These are phyloP conservation scores for Aspergillus bombycis DNA, from an alignment of 2,329 filamentous ascomycete genomes.

Conservation along the genomic window DNA sequence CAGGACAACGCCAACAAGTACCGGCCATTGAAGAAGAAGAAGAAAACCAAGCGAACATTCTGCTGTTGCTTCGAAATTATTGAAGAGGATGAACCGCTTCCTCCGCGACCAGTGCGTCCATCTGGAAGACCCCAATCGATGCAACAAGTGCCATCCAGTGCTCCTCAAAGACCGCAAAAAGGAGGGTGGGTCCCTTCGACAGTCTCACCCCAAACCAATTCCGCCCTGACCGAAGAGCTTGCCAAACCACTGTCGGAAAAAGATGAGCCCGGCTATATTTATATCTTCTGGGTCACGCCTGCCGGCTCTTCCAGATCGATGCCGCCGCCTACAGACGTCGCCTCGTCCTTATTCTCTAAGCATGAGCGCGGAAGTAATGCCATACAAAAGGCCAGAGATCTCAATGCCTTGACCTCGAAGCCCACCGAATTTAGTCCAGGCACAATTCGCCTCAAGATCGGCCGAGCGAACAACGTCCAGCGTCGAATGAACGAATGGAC, in stretches of 20 bases:
- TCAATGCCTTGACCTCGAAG: slow-evolving; percentile 35
- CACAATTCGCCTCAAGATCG: slow-evolving; percentile 69
- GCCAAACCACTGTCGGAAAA: slow-evolving; percentile 71
- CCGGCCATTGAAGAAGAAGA: slow-evolving; percentile 21
- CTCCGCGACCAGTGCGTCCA: slow-evolving; percentile 24
- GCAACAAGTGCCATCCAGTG: slow-evolving; percentile 13
- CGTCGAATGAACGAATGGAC: slow-evolving; percentile 91
- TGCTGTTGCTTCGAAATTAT: slow-evolving; percentile 41
- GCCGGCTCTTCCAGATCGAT: slow-evolving; percentile 52
- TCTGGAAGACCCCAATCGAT: slow-evolving; percentile 8
- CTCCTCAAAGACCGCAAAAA: slow-evolving; percentile 34
- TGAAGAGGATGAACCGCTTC: slow-evolving; percentile 31
- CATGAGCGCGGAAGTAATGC: slow-evolving; percentile 39
- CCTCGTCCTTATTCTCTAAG: slow-evolving; percentile 62
- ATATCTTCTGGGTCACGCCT: slow-evolving; percentile 96
- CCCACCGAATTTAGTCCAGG: slow-evolving; percentile 46
- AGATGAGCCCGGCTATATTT: slow-evolving; percentile 90
- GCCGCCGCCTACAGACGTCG: slow-evolving; percentile 61
- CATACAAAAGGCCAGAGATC: slow-evolving; percentile 40
- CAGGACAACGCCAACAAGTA: slow-evolving; percentile 15
- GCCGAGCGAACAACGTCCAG: slow-evolving; percentile 78
- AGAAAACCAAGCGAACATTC: slow-evolving; percentile 28
- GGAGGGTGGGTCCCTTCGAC: slow-evolving; percentile 67
- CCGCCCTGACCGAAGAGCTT: slow-evolving; percentile 74
- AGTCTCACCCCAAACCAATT: slow-evolving; percentile 68